Base-by-base conservation (phyloP, 176 grass and related monocot genomes). In the Carex myosuroides region DNA sequence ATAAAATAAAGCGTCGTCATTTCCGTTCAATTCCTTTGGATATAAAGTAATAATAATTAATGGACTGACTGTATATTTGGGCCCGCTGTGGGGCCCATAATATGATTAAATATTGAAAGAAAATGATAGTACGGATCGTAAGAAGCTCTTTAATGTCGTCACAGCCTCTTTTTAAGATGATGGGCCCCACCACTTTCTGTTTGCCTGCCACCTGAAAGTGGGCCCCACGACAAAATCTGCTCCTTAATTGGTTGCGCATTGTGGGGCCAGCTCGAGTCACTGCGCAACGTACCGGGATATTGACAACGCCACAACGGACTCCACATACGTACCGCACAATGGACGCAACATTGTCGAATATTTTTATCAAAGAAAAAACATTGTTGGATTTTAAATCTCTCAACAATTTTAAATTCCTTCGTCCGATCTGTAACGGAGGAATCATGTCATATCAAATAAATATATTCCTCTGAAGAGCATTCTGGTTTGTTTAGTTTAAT, bases 171-270 rank as follows among this genome's bases (percentile, higher is more conserved):
- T 75, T 81, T 32, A n/a, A 60, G 22, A 13, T 48, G 20, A 54
- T 64, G 81, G 62, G 84, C 5, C 37, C 55, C 32, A 46, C 84
- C 83, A 75, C 67, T 62, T 78, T 62, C 70, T 62, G 83, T 85
- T 85, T 85, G 84, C 70, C 84, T 61, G 84, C 84, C 84, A 85
- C 70, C 84, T 85, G 84, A 85, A 48, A 78, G 24, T 33, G 67
- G 67, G 70, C 11, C 56, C 62, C 35, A 10, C 8, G 18, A 63
- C 79, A 64, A 64, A 81, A 63, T 11, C 46, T 44, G 58, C 2
- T 21, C 0, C 6, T 13, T 37, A 16, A 81, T 81, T 83, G 60
- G 81, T 69, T 64, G 61, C 0, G 12, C 6, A 17, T 24, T 32
- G 32, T 69, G 79, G 79, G 37, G 3, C 59, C 35, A 64, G 4